Evolutionary conservation across 2,329 filamentous ascomycete genomes (phyloP), one percentile per base, ranked within the genome.

Genomic region (Fusarium albosuccineum): DNA sequence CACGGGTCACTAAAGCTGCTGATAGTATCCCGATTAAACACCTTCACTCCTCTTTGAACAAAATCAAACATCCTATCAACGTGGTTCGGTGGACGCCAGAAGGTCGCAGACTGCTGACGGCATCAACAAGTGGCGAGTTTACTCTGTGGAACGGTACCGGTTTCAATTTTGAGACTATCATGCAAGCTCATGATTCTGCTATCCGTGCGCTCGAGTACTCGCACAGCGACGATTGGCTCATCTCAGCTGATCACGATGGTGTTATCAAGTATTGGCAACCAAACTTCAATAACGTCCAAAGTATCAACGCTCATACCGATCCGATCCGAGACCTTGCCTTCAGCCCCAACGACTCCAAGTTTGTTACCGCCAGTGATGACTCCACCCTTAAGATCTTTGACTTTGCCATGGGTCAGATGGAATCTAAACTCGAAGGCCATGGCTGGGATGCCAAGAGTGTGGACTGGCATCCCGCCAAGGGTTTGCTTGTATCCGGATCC

Each of bases 161-260:
- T 26, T 99, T 99, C 86, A 98, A 99, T 79, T 99, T 99, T 73
- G 96, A 99, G 82, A 98, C 96, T 4, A 97, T 99, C 29, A 97
- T 97, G 92, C 94, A 97, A 83, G 95, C 95, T 39, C 95, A 98
- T 79, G 95, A 97, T 79, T 89, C 90, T 57, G 92, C 93, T 37
- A 94, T 97, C 68, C 88, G 93, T 71, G 90, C 92, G 9, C 85
- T 94, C 45, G 89, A 89, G 68, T 99, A 97, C 83, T 97, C 96
- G 3, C 93, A 98, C 79, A 97, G 92, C 73, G 93, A 97, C 76
- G 96, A 99, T 80, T 99, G 96, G 95, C 85, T 99, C 11, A 88
- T 99, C 55, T 98, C 96, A 8, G 94, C 93, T 54, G 96, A 98
- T 76, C 94, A 98, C 78, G 94, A 96, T 71, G 96, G 96, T 58